Conservation (phyloP, 495 filamentous ascomycete species). For the Xanthoparmelia taractica region DNA sequence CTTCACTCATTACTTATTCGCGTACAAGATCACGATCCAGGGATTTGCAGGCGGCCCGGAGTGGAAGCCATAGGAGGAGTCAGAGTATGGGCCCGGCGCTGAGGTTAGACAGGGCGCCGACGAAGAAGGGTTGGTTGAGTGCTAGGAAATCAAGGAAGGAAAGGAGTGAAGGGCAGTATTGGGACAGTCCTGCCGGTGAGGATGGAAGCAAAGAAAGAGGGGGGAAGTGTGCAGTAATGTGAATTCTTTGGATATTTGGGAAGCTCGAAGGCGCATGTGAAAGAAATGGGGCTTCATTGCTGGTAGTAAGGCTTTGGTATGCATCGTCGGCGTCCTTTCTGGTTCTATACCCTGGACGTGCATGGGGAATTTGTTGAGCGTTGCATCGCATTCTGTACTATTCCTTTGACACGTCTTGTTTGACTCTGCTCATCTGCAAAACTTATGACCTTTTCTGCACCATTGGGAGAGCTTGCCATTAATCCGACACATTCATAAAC, state of each 20-base stretch:
- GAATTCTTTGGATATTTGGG: conserved; percentile 19
- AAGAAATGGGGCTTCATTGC: neutral
- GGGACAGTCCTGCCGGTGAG: conserved; percentile 12
- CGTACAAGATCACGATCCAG: conserved; percentile 27
- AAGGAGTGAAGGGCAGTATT: conserved; percentile 26
- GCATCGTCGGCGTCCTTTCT: neutral
- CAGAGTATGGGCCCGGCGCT: conserved; percentile 21
- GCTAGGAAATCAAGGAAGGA: conserved; percentile 37
- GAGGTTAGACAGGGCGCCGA: conserved; percentile 16
- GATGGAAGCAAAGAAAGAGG: conserved; percentile 31
- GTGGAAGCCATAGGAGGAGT: conserved; percentile 41
- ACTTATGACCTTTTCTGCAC: no score
- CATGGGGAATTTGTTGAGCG: neutral
- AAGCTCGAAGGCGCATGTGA: neutral
- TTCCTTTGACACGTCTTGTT: neutral
- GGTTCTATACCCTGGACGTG: neutral
- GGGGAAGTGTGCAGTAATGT: conserved; percentile 51
- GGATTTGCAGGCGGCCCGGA: conserved; percentile 31
- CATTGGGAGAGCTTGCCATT: no score
- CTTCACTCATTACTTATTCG: conserved; percentile 24
- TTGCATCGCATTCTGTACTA: neutral
- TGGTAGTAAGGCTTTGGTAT: neutral
- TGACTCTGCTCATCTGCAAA: neutral
- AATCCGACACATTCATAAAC: no score
- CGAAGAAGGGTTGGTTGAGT: conserved; percentile 35